These are phyloP conservation scores for Pelargonium fulgidum DNA, from an alignment of 441 rosid species.

Conservation along the genomic window DNA sequence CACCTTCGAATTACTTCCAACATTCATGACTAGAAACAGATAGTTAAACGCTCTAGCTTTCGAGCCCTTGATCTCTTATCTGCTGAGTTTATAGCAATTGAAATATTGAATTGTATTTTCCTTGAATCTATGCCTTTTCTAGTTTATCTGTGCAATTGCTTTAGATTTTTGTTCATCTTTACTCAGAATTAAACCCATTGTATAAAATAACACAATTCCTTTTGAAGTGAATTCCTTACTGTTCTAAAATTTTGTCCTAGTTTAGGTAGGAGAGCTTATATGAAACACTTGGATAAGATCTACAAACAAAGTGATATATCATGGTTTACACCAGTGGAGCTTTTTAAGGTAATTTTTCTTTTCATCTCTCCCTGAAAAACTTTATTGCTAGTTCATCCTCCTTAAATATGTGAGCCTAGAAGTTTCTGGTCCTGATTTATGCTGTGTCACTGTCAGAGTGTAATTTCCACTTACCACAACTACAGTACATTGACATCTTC, in stretches of 20 bases:
- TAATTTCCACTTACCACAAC: background rate
- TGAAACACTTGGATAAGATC: slow-evolving; percentile 68
- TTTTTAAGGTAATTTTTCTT: slow-evolving; percentile 60
- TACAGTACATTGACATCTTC: background rate
- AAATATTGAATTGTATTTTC: background rate
- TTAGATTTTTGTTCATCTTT: background rate
- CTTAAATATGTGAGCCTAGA: background rate
- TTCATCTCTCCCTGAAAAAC: background rate
- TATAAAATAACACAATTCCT: background rate
- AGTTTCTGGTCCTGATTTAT: background rate
- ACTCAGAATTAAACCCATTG: background rate
- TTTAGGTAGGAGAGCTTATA: slow-evolving; percentile 78
- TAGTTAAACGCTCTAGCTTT: background rate
- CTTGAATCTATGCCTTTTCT: background rate
- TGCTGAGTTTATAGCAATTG: background rate
- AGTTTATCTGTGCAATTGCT: background rate
- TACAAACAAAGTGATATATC: slow-evolving; percentile 81
- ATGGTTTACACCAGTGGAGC: slow-evolving; percentile 99
- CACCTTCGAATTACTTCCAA: background rate
- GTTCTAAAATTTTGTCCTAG: background rate
- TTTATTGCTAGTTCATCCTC: background rate
- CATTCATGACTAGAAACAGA: background rate
- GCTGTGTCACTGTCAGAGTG: background rate
- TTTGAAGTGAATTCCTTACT: background rate
- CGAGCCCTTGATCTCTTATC: background rate